phyloP scores from a whole-genome alignment of 2,329 filamentous ascomycete genomes.

The Trichoderma sp. region DNA sequence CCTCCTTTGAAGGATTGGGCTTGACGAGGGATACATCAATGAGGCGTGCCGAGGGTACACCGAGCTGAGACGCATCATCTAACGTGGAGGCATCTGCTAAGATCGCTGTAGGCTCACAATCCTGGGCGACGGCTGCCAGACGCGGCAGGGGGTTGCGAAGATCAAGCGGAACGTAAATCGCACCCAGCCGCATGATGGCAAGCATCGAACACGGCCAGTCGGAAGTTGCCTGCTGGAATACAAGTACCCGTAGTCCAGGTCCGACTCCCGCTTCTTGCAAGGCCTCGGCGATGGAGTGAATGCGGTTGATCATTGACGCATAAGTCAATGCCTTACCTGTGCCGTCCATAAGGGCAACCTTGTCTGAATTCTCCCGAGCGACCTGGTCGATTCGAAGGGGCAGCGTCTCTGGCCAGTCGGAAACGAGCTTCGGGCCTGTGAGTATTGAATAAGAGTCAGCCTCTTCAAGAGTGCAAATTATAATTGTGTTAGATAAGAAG shows the following conservation, averaged over 20 bases:
- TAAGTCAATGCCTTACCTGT: conserved; percentile 37
- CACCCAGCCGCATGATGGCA: conserved; percentile 42
- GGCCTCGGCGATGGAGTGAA: conserved; percentile 36
- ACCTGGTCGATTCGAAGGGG: conserved; percentile 41
- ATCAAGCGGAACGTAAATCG: conserved; percentile 45
- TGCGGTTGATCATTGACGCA: conserved; percentile 33
- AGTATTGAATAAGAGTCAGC: not conserved
- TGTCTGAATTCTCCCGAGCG: conserved; percentile 22
- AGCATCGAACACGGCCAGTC: conserved; percentile 43
- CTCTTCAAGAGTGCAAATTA: no score
- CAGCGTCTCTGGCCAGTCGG: conserved; percentile 38
- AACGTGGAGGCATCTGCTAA: conserved; percentile 23
- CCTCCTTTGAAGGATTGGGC: not conserved
- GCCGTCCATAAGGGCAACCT: conserved; percentile 27
- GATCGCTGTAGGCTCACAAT: conserved; percentile 30
- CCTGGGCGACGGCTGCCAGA: conserved; percentile 33
- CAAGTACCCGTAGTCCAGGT: conserved; percentile 34
- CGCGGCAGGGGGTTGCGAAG: conserved; percentile 32
- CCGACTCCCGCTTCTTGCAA: conserved; percentile 22
- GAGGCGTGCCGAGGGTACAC: not conserved
- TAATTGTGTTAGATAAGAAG: no score
- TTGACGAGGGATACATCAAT: not conserved
- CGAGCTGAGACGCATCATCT: not conserved
- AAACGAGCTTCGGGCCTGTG: conserved; percentile 23
- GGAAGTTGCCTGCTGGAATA: conserved; percentile 41